These are phyloP conservation scores for Neurospora sublineolata DNA, from an alignment of 495 filamentous ascomycete species.

Conservation along the genomic window DNA sequence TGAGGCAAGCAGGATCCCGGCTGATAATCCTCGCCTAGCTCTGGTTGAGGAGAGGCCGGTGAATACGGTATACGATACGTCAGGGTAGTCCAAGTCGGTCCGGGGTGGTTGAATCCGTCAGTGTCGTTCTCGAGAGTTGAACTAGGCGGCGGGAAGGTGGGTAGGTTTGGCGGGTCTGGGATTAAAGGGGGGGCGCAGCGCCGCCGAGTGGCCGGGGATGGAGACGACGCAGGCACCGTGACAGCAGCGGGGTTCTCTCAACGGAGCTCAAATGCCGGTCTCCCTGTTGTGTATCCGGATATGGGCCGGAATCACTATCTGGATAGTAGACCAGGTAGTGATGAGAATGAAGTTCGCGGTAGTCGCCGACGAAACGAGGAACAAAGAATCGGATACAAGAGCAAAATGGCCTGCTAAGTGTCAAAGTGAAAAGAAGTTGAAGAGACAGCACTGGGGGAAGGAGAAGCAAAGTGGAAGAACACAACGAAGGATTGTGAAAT, in stretches of 20 bases:
- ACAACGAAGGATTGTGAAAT: neutral
- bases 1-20: constrained; percentile 13
- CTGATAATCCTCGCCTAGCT: neutral
- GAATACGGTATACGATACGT: neutral
- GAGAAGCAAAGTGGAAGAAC: neutral
- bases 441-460: neutral
- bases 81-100: neutral
- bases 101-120: neutral
- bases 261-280: neutral
- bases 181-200: neutral
- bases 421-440: neutral
- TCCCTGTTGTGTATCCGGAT: neutral
- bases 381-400: neutral
- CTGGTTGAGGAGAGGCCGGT: neutral
- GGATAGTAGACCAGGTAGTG: neutral
- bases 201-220: neutral
- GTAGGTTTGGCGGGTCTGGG: neutral
- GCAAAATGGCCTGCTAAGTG: neutral
- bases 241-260: neutral
- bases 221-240: neutral
- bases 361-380: neutral
- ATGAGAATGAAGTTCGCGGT: neutral
- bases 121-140: neutral
- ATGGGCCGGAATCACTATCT: neutral
- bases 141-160: neutral